These are phyloP conservation scores for Lagenaria siceraria DNA, from an alignment of 306 rosid genomes.

Conservation along the genomic window DNA sequence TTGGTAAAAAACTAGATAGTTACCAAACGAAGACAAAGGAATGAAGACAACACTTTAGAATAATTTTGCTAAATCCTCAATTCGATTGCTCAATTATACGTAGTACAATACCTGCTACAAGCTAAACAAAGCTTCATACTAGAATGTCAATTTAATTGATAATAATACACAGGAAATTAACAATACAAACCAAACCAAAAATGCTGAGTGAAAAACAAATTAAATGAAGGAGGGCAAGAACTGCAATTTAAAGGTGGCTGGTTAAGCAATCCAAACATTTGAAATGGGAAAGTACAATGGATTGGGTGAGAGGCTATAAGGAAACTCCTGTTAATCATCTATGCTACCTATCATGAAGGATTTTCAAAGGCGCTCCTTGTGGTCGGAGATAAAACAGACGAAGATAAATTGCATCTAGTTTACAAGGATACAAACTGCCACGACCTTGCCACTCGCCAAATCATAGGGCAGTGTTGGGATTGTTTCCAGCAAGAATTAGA, in stretches of 20 bases:
- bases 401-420: not conserved
- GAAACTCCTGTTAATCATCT: not conserved
- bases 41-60: too few relatives aligned
- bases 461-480: slow-evolving; percentile 59
- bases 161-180: not conserved
- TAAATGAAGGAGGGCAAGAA: not conserved
- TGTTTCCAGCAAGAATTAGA: slow-evolving; percentile 86
- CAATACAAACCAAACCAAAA: not conserved
- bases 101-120: too few relatives aligned
- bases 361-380: not conserved
- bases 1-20: too few relatives aligned
- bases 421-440: not conserved
- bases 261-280: not conserved
- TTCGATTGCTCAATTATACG: too few relatives aligned
- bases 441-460: not conserved
- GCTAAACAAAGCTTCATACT: too few relatives aligned
- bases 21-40: too few relatives aligned
- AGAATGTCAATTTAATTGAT: not conserved
- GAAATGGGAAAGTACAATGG: not conserved
- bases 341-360: not conserved
- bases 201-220: not conserved
- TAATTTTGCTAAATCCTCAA: too few relatives aligned
- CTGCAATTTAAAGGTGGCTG: not conserved
- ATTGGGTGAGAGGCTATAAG: not conserved
- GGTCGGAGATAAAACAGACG: too few relatives aligned